These are phyloP conservation scores for Oleoguttula mirabilis DNA, from an alignment of 495 filamentous ascomycete genomes.

Conservation along the genomic window DNA sequence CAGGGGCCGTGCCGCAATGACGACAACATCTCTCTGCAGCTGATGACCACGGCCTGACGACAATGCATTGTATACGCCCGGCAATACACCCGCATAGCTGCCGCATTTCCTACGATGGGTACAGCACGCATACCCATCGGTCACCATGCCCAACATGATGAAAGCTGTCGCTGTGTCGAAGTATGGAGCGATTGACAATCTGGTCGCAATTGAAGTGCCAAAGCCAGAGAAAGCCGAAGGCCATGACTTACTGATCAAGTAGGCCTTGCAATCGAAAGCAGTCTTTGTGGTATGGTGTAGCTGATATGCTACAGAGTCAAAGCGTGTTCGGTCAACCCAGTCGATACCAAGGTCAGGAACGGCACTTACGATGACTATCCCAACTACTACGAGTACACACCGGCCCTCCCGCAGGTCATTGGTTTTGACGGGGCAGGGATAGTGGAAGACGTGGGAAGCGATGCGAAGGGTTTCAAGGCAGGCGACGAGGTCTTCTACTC, in stretches of 20 bases:
- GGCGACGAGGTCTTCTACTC: constrained; percentile 31
- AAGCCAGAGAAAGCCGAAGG: constrained; percentile 19
- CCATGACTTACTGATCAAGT: constrained; percentile 26
- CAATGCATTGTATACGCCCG: no score
- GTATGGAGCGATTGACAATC: constrained; percentile 25
- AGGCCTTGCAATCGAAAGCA: neutral
- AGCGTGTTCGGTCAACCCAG: constrained; percentile 27
- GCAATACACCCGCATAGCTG: no score
- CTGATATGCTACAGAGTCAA: constrained; percentile 11
- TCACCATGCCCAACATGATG: constrained; percentile 7
- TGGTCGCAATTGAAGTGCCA: constrained; percentile 19
- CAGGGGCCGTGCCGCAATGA: no score
- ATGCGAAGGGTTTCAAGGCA: constrained; percentile 21
- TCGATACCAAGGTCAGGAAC: constrained; percentile 29
- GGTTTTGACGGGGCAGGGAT: constrained; percentile 23
- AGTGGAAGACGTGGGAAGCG: constrained; percentile 12
- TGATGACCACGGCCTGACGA: no score
- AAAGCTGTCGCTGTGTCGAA: constrained; percentile 25
- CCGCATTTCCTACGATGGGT: no score
- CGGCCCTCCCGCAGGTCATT: constrained; percentile 22
- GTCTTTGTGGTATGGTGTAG: neutral
- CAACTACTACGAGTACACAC: constrained; percentile 26
- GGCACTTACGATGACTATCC: constrained; percentile 30
- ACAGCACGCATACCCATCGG: no score
- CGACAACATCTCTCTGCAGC: no score